Base-by-base conservation (phyloP, 306 rosid genomes). In the Lathyrus sativus region DNA sequence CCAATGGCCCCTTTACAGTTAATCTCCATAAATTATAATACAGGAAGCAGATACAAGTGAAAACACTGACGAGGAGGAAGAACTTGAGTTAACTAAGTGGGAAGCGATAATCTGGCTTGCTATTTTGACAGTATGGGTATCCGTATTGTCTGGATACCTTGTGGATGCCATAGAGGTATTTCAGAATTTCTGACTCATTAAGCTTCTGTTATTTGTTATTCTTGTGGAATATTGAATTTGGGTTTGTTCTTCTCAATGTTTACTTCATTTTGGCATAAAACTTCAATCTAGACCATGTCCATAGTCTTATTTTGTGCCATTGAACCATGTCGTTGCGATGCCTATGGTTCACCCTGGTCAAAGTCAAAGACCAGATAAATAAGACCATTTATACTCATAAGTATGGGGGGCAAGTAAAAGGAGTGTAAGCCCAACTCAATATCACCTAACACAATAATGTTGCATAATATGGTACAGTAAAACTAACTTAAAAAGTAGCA, bases 91-190 rank as follows among this genome's bases (percentile, higher is more conserved):
- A 73, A 82, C 88, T 69, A 68, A 74, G 19, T 85, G 89, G 95
- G 98, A 91, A 87, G 85, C 98, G 37, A 82, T 91, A 68, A 77
- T 76, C 18, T 91, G 98, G 98, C 98, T 91, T 68, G 82, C 90
- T 69, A 50, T 89, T 79, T 81, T 91, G 81, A 91, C 96, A 15
- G 81, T 70, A 48, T 85, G 95, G 96, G 82, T 91, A 35, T 91
- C 98, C 12, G 10, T 91, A 67, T 79, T 91, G 74, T 91, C 98
- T 51, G 98, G 90, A 74, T 91, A 89, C 78, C 90, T 91, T 37
- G 98, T 91, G 10, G 89, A 84, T 77, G 95, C 98, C 75, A 84
- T 91, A 59, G 55, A 84, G 98, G 98, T 91, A 84, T 70, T 51
- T 65, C 44, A 13, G 39, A 39, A 60, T 31, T 51, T 65, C 63